phyloP scores from a whole-genome alignment of 768 basidiomycete species.

The Mycena indigotica region DNA sequence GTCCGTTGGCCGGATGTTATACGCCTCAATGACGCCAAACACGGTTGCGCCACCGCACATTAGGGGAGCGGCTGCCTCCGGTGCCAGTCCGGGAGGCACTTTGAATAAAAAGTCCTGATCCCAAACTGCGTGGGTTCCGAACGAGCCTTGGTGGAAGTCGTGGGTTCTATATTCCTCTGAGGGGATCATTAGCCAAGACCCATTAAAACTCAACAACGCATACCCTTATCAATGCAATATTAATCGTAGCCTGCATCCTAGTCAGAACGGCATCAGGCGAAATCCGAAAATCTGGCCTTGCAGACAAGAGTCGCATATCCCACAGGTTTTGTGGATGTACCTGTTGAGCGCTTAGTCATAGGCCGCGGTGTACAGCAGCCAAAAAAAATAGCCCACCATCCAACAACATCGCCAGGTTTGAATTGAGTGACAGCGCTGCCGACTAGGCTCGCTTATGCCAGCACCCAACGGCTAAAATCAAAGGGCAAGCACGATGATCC shows the following conservation, averaged over 20 bases:
- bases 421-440: slow-evolving; percentile 25
- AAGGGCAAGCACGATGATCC: too few relatives aligned
- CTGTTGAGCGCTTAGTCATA: not conserved
- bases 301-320: not conserved
- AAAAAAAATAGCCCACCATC: not conserved
- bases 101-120: slow-evolving; percentile 34
- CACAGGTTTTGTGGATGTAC: slow-evolving; percentile 4
- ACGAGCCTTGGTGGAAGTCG: slow-evolving; percentile 18
- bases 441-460: too few relatives aligned
- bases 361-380: not conserved
- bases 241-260: slow-evolving; percentile 1
- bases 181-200: too few relatives aligned
- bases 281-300: not conserved
- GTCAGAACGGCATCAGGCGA: not conserved
- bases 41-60: slow-evolving; percentile 27
- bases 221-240: not conserved
- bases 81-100: slow-evolving; percentile 31
- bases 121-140: slow-evolving; percentile 36
- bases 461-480: too few relatives aligned
- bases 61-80: slow-evolving; percentile 33
- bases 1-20: slow-evolving; percentile 29
- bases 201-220: too few relatives aligned
- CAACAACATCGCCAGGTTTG: not conserved
- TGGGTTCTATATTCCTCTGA: slow-evolving; percentile 10
- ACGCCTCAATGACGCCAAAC: slow-evolving; percentile 7